Evolutionary conservation across 257 asterid species (phyloP), one percentile per base, ranked within the genome.

Genomic region (Gentiana dahurica): DNA sequence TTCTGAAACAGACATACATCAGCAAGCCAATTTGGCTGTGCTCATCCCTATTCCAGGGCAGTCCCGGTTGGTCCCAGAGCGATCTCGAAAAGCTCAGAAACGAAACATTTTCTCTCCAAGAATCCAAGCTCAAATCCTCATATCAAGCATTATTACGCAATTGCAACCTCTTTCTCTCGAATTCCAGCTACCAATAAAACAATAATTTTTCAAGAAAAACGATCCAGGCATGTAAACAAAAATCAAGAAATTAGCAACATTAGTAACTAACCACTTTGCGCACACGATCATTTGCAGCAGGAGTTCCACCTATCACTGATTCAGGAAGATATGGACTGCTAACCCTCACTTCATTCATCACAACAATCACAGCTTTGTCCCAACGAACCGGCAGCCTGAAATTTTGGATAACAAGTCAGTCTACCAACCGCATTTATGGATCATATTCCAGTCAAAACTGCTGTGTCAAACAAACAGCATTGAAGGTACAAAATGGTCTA

Each of bases 261-360:
- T 12, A 33, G 10, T 15, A 3, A 58, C 79, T 68, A 77, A 85
- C 98, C 98, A 91, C 98, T 91, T 91, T 91, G 3, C 97, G 84
- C 62, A 87, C 98, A 0, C 98, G 82, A 32, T 87, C 97, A 60
- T 91, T 91, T 65, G 98, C 97, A 73, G 97, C 86, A 41, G 97
- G 76, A 46, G 97, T 87, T 58, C 98, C 98, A 36, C 98, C 97
- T 5, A 36, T 58, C 39, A 91, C 98, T 2, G 95, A 87, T 64
- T 91, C 97, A 0, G 98, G 87, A 62, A 78, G 89, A 72, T 91
- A 91, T 1, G 98, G 98, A 75, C 86, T 83, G 80, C 87, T 74
- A 51, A 91, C 97, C 54, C 94, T 93, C 68, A 91, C 98, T 51
- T 91, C 98, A 32, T 91, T 85, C 98, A 91, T 83, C 65, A 91